Evolutionary conservation across 2,329 filamentous ascomycete genomes (phyloP), one percentile per base, ranked within the genome.

Genomic region (Fusarium penzigii): DNA sequence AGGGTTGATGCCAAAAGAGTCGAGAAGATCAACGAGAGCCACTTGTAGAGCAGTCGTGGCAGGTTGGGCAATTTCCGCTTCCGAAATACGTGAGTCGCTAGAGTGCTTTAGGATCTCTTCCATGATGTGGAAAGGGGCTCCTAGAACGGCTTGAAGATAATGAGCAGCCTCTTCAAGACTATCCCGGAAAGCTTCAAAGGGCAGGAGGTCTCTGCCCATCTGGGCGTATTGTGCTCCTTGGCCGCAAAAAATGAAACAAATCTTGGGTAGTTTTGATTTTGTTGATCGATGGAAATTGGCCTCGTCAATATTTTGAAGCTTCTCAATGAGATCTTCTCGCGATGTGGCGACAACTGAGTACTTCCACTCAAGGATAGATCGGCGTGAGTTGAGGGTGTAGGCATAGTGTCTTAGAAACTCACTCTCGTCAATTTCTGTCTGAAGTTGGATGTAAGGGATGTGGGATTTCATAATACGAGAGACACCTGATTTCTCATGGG

Each of bases 321-420:
- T 66, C 2, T 42, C 38, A 9, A 58, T 42, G 5, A 81, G 68
- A 4, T 75, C 69, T 2, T 58, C 44, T 1, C 54, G 48, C 3
- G 70, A 72, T 10, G 57, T 62, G 5, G 75, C 74, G 32, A 76
- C 65, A 3, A 75, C 56, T 3, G 70, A 69, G 3, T 66, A 57
- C 47, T 70, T 78, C 73, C 75, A 79, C 48, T 75, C 72, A 13
- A 80, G 55, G 7, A 57, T 65, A 0, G 78, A 78, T 13, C 78
- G 73, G 3, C 78, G 75, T 36, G 70, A 74, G 20, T 65, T 68
- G 14, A 79, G 66, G 1, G 78, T 80, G 55, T 79, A 80, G 3
- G 76, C 70, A 44, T 79, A 75, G 49, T 78, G 59, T 32, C 66
- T 58, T 32, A 78, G 56, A n/a, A 70, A 61, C 1, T 57, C 48